Evolutionary conservation across 345 rosid species (phyloP).

Genomic region (Salix dunnii): DNA sequence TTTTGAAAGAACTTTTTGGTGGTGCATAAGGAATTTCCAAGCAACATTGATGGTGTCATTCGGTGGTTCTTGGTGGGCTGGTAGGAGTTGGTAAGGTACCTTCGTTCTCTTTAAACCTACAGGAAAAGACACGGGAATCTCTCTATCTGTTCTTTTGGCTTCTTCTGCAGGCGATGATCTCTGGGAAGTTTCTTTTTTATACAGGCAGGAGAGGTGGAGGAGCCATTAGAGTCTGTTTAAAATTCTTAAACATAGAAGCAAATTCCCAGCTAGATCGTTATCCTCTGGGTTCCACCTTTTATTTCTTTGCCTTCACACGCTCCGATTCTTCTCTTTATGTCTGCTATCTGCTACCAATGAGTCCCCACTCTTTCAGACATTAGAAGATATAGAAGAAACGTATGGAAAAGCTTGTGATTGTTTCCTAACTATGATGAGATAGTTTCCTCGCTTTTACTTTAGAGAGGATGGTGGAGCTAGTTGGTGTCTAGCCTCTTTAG

Average conservation of each 20-base stretch:
- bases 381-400: too few species aligned
- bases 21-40: slow-evolving; percentile 52
- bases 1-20: slow-evolving; percentile 60
- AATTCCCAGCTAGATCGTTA: neutral
- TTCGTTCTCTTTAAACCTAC: neutral
- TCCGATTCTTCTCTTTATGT: slow-evolving; percentile 20
- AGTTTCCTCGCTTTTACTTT: slow-evolving; percentile 37
- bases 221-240: slow-evolving; percentile 19
- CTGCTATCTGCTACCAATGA: slow-evolving; percentile 7
- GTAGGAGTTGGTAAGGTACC: neutral
- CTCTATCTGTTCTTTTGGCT: slow-evolving; percentile 1
- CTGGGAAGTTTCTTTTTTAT: slow-evolving; percentile 21
- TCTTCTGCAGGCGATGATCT: slow-evolving; percentile 3
- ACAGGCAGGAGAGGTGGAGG: slow-evolving; percentile 11
- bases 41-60: slow-evolving; percentile 33
- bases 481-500: slow-evolving; percentile 39
- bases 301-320: slow-evolving; percentile 29
- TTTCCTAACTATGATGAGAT: slow-evolving; percentile 4
- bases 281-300: neutral
- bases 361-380: slow-evolving; percentile 25
- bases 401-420: neutral
- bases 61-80: neutral
- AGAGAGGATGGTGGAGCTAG: slow-evolving; percentile 23
- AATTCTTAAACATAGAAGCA: neutral
- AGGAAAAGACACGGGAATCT: neutral